These are phyloP conservation scores for Castanea crenata DNA, from an alignment of 306 rosid species.

Conservation along the genomic window DNA sequence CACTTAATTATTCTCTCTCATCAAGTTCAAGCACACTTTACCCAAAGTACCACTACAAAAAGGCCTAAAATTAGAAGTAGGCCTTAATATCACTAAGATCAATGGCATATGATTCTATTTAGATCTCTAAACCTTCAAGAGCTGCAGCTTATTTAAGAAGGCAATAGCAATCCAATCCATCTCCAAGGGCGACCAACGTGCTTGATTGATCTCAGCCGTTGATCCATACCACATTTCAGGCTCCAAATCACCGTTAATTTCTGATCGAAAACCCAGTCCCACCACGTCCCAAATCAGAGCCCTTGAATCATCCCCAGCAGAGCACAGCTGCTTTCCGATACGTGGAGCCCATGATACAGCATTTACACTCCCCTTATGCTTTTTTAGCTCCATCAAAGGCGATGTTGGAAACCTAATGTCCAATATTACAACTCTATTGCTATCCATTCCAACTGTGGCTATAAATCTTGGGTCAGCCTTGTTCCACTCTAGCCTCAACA, in stretches of 20 bases:
- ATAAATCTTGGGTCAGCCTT: slow-evolving; percentile 62
- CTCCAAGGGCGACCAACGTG: slow-evolving; percentile 57
- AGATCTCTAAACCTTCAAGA: slow-evolving; percentile 44
- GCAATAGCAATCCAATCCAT: slow-evolving; percentile 56
- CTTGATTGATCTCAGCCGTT: slow-evolving; percentile 54
- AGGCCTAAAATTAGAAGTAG: no score
- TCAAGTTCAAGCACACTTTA: no score
- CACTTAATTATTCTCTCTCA: no score
- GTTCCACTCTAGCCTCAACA: slow-evolving; percentile 68
- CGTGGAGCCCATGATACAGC: slow-evolving; percentile 61
- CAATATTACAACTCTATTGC: slow-evolving; percentile 50
- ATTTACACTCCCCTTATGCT: slow-evolving; percentile 55
- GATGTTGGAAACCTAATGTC: slow-evolving; percentile 65
- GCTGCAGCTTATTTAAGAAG: slow-evolving; percentile 45
- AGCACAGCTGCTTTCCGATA: slow-evolving; percentile 49
- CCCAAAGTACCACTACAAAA: no score
- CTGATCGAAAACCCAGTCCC: slow-evolving; percentile 19
- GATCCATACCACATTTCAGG: slow-evolving; percentile 55
- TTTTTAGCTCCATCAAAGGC: slow-evolving; percentile 49
- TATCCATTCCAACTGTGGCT: slow-evolving; percentile 57
- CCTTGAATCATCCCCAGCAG: slow-evolving; percentile 57
- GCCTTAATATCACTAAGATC: no score
- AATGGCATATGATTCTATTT: not conserved
- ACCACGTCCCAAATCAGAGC: slow-evolving; percentile 70
- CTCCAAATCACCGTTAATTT: slow-evolving; percentile 26